A percentile compares a stretch with the other conserved stretches of the same genome.
Evolutionary conservation across 768 basidiomycete species (phyloP).

Genomic region (Collybia mongolica): DNA sequence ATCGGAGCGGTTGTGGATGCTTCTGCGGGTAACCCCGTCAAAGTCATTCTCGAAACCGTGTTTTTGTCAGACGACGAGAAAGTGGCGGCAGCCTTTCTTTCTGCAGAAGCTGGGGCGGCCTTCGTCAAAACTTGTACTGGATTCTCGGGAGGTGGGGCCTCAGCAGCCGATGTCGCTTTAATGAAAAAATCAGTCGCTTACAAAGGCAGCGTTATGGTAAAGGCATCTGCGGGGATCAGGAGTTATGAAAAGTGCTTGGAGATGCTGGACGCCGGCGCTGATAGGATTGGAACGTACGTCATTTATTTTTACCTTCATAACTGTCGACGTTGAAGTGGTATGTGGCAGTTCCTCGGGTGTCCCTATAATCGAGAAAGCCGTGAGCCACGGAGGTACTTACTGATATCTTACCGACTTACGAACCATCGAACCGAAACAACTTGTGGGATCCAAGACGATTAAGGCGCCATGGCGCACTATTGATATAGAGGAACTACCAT

Average conservation of each 20-base stretch:
- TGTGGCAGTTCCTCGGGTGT: slow-evolving; percentile 23
- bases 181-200: slow-evolving; percentile 41
- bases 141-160: slow-evolving; percentile 47
- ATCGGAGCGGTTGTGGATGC: slow-evolving; percentile 37
- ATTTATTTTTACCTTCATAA: not conserved
- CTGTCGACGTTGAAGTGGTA: not conserved
- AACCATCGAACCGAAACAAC: too few species aligned
- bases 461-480: too few species aligned
- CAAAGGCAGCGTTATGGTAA: slow-evolving; percentile 41
- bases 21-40: slow-evolving; percentile 33
- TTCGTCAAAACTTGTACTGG: slow-evolving; percentile 59
- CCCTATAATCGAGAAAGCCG: slow-evolving; percentile 21
- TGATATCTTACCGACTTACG: too few species aligned
- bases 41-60: slow-evolving; percentile 53
- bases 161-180: slow-evolving; percentile 39
- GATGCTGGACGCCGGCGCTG: slow-evolving; percentile 49
- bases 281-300: slow-evolving; percentile 53
- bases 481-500: too few species aligned
- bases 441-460: too few species aligned
- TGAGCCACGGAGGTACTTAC: not conserved
- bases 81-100: slow-evolving; percentile 43
- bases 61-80: slow-evolving; percentile 45
- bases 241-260: slow-evolving; percentile 43
- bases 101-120: slow-evolving; percentile 48
- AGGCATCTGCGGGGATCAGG: slow-evolving; percentile 52